Conservation (phyloP, 805 yeast genomes). For the Ascoidea tarda region DNA sequence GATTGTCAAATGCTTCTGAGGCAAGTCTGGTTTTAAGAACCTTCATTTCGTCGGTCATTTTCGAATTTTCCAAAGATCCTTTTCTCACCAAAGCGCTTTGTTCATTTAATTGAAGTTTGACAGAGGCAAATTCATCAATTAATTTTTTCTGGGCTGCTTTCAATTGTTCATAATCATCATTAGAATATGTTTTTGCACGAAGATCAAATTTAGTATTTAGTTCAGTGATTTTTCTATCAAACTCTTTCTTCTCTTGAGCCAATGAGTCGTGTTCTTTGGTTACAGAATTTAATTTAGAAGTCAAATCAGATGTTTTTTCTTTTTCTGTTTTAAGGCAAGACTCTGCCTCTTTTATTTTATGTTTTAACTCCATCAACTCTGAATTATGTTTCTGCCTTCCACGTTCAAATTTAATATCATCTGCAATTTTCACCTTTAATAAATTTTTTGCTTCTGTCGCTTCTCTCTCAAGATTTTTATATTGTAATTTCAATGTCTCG, state of each 20-base stretch:
- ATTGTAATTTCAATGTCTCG: background rate
- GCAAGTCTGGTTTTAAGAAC: constrained; percentile 52
- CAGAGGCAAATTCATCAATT: constrained; percentile 27
- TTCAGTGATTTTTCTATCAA: constrained; percentile 13
- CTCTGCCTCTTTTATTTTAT: constrained; percentile 11
- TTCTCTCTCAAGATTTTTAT: constrained; percentile 27
- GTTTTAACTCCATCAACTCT: constrained; percentile 24
- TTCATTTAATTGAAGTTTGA: constrained; percentile 39
- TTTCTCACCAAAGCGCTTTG: constrained; percentile 31
- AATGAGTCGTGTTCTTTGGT: constrained; percentile 14
- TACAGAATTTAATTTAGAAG: background rate
- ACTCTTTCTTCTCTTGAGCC: constrained; percentile 20
- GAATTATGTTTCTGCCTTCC: constrained; percentile 30
- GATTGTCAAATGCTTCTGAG: constrained; percentile 46
- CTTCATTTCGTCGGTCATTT: constrained; percentile 41
- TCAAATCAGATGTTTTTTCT: constrained; percentile 16
- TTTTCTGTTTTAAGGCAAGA: constrained; percentile 17
- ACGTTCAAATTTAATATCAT: constrained; percentile 26
- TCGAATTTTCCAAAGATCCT: constrained; percentile 26
- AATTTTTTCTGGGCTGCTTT: constrained; percentile 15
- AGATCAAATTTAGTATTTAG: constrained; percentile 10
- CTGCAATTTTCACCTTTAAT: constrained; percentile 26
- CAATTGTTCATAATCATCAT: constrained; percentile 13
- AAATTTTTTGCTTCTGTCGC: constrained; percentile 26
- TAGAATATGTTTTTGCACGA: constrained; percentile 13